These are phyloP conservation scores for Diaporthe vexans DNA, from an alignment of 2,329 filamentous ascomycete genomes.

Conservation along the genomic window DNA sequence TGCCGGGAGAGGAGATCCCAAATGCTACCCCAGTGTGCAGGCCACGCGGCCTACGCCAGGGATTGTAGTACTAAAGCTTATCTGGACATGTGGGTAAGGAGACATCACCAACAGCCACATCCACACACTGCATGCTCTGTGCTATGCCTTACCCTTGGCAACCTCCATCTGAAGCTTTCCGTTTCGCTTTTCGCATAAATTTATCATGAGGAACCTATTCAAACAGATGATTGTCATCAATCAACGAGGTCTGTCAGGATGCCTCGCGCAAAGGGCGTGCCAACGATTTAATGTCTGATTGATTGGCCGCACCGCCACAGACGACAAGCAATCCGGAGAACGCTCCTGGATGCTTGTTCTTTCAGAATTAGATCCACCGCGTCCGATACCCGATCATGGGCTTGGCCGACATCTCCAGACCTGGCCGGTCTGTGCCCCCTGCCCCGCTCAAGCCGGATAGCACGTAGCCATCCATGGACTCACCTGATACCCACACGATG, in stretches of 20 bases:
- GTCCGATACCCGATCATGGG: not conserved
- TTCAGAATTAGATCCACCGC: not conserved
- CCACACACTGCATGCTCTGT: not conserved
- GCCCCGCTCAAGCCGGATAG: not conserved
- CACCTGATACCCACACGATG: constrained; percentile 11
- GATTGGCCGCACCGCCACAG: not conserved
- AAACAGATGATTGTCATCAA: not conserved
- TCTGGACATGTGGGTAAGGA: not conserved
- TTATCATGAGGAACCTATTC: not conserved
- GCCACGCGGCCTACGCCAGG: constrained; percentile 3
- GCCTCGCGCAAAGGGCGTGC: not conserved
- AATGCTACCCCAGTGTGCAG: constrained; percentile 11
- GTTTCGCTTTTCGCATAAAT: not conserved
- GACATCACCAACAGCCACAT: not conserved
- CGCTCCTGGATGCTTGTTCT: not conserved
- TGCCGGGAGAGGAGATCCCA: not conserved
- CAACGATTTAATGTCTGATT: not conserved
- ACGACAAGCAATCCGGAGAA: not conserved
- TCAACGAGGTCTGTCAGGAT: not conserved
- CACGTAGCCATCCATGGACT: not conserved
- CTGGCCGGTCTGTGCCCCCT: not conserved
- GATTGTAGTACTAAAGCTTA: constrained; percentile 10
- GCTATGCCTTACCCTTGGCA: too few relatives aligned
- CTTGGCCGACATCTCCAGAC: not conserved
- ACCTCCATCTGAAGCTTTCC: not conserved